phyloP scores from a whole-genome alignment of 1,284 basidiomycete genomes.

The Ceratobasidium sp. region DNA sequence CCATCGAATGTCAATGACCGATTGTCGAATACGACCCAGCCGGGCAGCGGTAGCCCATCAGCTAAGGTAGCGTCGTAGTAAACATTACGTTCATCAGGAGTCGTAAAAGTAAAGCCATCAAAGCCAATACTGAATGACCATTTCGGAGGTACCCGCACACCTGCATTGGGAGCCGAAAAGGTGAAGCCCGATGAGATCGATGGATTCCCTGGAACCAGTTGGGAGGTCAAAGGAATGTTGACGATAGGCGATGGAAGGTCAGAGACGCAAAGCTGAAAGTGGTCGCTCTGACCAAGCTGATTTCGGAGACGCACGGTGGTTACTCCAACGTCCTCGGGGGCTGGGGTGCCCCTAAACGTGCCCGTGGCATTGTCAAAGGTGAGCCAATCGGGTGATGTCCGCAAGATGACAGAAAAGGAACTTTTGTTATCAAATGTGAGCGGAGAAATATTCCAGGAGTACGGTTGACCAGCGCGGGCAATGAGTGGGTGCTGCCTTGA shows the following conservation, averaged over 20 bases:
- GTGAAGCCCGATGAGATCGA: conserved; percentile 73
- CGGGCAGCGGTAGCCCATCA: conserved; percentile 73
- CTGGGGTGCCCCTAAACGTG: conserved; percentile 39
- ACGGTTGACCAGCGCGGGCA: conserved; percentile 57
- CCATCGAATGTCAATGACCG: conserved; percentile 79
- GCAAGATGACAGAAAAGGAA: conserved; percentile 29
- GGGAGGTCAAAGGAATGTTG: conserved; percentile 61
- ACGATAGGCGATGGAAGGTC: conserved; percentile 61
- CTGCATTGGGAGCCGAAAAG: conserved; percentile 48
- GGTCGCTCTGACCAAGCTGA: conserved; percentile 54
- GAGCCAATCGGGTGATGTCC: conserved; percentile 39
- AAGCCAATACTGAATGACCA: conserved; percentile 96
- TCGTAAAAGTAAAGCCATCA: conserved; percentile 67
- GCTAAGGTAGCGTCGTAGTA: conserved; percentile 71
- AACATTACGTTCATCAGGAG: conserved; percentile 52
- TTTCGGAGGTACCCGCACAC: conserved; percentile 72
- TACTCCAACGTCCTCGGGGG: conserved; percentile 35
- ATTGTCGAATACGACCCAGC: conserved; percentile 77
- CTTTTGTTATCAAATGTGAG: conserved; percentile 35
- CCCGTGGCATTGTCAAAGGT: conserved; percentile 35
- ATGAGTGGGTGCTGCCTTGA: conserved; percentile 47
- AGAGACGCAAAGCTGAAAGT: conserved; percentile 69
- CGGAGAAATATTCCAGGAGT: conserved; percentile 57
- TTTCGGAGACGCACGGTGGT: conserved; percentile 40
- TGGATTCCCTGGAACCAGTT: conserved; percentile 65